Evolutionary conservation across 2,329 filamentous ascomycete species (phyloP).

Genomic region (Bimuria novae-zelandiae): DNA sequence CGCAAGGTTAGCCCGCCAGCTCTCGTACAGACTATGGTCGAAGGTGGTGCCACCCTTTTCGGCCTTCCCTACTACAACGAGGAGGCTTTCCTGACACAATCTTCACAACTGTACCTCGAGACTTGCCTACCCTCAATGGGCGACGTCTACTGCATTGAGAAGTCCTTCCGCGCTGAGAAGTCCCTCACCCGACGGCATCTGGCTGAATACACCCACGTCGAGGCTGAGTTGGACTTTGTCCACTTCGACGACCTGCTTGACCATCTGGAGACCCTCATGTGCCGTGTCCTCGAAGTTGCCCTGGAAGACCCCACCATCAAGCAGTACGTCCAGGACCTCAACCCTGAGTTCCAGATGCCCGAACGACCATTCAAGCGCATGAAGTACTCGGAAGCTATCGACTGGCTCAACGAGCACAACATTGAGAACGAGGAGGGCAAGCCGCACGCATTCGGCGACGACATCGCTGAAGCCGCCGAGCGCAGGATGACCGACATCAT

Average conservation of each 20-base stretch:
- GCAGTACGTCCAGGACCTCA: constrained; percentile 78
- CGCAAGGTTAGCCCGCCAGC: constrained; percentile 87
- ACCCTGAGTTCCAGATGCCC: constrained; percentile 86
- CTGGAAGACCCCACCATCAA: constrained; percentile 75
- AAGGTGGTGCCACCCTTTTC: constrained; percentile 91
- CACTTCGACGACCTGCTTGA: constrained; percentile 84
- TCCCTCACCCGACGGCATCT: constrained; percentile 91
- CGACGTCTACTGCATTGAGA: constrained; percentile 97
- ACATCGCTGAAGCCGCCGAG: constrained; percentile 97
- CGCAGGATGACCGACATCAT: constrained; percentile 96
- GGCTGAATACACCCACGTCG: constrained; percentile 95
- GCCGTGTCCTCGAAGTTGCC: constrained; percentile 78
- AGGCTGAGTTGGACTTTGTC: constrained; percentile 96
- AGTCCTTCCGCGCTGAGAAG: constrained; percentile 98
- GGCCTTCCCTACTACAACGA: constrained; percentile 87
- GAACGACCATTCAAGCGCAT: constrained; percentile 89
- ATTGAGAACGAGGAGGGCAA: constrained; percentile 93
- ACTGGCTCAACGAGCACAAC: constrained; percentile 88
- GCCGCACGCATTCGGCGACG: constrained; percentile 89
- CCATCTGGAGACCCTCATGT: constrained; percentile 87
- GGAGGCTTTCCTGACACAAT: constrained; percentile 92
- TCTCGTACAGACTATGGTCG: constrained; percentile 92
- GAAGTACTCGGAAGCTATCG: constrained; percentile 91
- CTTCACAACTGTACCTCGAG: constrained; percentile 96
- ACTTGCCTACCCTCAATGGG: constrained; percentile 88